Base-by-base conservation (phyloP, 495 filamentous ascomycete species). In the Trichocladium antarcticum region DNA sequence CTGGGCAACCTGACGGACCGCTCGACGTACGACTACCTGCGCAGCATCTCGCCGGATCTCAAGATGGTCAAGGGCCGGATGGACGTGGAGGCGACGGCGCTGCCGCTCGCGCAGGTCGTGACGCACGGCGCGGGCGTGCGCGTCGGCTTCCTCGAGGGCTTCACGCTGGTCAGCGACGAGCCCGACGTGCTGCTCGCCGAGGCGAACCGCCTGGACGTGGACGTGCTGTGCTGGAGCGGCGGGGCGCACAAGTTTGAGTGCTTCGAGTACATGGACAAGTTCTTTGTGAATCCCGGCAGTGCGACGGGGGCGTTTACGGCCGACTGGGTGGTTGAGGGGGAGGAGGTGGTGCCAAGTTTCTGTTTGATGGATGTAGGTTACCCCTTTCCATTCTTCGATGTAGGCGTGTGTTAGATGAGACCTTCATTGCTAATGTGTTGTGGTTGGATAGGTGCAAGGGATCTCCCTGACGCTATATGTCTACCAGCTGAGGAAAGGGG, bases 201-300 rank as follows among this genome's bases (percentile, higher is more conserved):
- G 49, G 92, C 92, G 21, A 82, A 92, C 52, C 86, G 90, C 65
- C 82, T 99, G 72, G 92, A 97, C 61, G 93, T 96, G 15, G 92
- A 99, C 71, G 86, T 99, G 37, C 68, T 99, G 45, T 81, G 95
- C 55, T 99, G 88, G 88, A 41, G 40, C 28, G 92, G 89, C 37
- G 93, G 92, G n/a, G 95, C 90, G 12, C 90, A 96, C 69, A 75
- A 80, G 11, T 99, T 99, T 63, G 92, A 99, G 71, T 94, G 93
- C 24, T 98, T 95, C 61, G 93, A 98, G 73, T 82, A 96, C 68
- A 93, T 96, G 73, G 93, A 92, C 44, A 87, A 93, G 65, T 98
- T 98, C 72, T 98, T 98, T 67, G 82, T 98, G 37, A 98, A 97
- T 62, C 92, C 92, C 2, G 92, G 92, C n/a, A 93, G 85, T 66